Conservation (phyloP, 306 rosid species). For the Sesbania bispinosa region DNA sequence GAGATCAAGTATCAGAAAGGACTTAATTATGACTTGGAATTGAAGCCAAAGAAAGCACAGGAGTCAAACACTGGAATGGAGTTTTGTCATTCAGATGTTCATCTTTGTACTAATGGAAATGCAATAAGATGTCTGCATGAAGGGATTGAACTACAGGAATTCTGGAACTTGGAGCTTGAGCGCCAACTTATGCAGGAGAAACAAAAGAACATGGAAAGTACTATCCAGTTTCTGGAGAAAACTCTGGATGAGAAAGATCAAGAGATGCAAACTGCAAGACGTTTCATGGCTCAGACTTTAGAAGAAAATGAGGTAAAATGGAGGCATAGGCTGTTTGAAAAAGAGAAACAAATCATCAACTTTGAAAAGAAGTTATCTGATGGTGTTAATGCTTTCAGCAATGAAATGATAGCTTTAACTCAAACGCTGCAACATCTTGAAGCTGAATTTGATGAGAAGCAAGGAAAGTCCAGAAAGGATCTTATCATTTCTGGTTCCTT, state of each 20-base stretch:
- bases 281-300: background rate
- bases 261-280: conserved; percentile 22
- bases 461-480: background rate
- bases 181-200: conserved; percentile 29
- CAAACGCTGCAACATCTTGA: conserved; percentile 41
- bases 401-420: conserved; percentile 23
- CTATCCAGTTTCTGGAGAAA: conserved; percentile 31
- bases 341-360: conserved; percentile 28
- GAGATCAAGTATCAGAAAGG: conserved; percentile 33
- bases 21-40: conserved; percentile 21
- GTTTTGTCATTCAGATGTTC: conserved; percentile 17
- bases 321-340: conserved; percentile 23
- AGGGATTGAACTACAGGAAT: conserved; percentile 39
- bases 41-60: conserved; percentile 31
- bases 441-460: background rate
- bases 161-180: conserved; percentile 30
- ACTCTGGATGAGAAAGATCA: conserved; percentile 35
- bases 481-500: background rate
- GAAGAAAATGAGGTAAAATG: conserved; percentile 32
- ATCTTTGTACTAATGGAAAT: conserved; percentile 23
- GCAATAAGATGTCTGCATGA: conserved; percentile 38
- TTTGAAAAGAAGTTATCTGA: conserved; percentile 38
- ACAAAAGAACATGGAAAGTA: conserved; percentile 33
- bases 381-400: conserved; percentile 30
- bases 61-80: conserved; percentile 29